Conservation (phyloP, 805 yeast species). For the Myxozyma sirexii region DNA sequence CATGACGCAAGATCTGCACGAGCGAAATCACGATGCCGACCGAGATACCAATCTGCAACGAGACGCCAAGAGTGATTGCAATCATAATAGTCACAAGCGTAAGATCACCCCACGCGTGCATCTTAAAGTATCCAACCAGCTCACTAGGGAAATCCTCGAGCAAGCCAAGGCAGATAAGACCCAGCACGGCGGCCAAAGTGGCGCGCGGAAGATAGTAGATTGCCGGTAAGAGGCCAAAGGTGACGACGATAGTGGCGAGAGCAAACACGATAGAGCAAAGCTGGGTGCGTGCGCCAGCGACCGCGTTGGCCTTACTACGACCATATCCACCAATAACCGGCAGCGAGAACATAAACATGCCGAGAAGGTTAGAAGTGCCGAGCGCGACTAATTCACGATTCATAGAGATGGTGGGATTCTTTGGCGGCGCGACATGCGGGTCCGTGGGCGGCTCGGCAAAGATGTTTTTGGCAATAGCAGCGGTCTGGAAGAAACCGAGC, state of each 20-base stretch:
- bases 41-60: conserved; percentile 87
- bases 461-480: conserved; percentile 87
- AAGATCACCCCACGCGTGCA: conserved; percentile 77
- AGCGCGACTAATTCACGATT: conserved; percentile 90
- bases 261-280: conserved; percentile 85
- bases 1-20: conserved; percentile 74
- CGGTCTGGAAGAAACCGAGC: conserved; percentile 88
- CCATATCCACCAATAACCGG: conserved; percentile 98
- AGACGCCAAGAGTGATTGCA: conserved; percentile 63
- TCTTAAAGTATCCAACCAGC: conserved; percentile 66
- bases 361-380: conserved; percentile 71
- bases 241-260: conserved; percentile 65
- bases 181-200: conserved; percentile 76
- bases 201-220: conserved; percentile 78
- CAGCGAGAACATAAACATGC: conserved; percentile 60
- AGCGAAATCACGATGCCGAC: conserved; percentile 84
- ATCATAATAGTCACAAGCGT: conserved; percentile 68
- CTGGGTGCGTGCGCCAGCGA: conserved; percentile 86
- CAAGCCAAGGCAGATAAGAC: conserved; percentile 73
- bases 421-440: conserved; percentile 31
- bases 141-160: conserved; percentile 86
- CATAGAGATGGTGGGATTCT: conserved; percentile 61
- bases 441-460: conserved; percentile 65
- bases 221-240: conserved; percentile 59
- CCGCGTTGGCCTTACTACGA: conserved; percentile 82